These are phyloP conservation scores for Pilasporangium apinafurcum DNA, from an alignment of 352 stramenopile genomes.

Conservation along the genomic window DNA sequence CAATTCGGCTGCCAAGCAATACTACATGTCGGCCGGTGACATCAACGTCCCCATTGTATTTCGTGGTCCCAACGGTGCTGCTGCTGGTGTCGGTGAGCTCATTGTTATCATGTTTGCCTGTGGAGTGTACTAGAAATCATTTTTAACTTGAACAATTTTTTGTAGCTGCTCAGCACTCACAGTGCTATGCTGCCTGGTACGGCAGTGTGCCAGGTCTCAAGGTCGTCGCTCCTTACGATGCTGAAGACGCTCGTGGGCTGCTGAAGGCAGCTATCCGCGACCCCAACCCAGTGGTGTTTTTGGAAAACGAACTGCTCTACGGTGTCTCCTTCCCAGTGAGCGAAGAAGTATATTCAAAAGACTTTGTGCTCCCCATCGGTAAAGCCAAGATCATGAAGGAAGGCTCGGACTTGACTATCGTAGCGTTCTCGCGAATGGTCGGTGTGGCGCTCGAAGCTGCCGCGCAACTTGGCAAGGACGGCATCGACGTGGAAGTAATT, in stretches of 20 bases:
- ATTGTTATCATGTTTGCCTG: conserved; percentile 1
- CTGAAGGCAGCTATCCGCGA: conserved; percentile 99
- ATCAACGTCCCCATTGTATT: conserved; percentile 99
- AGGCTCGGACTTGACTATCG: conserved; percentile 97
- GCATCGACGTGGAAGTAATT: conserved; percentile 96
- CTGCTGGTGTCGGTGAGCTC: conserved; percentile 90
- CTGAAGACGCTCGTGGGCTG: conserved; percentile 97
- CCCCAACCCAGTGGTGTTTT: conserved; percentile 97
- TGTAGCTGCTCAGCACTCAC: conserved; percentile 96
- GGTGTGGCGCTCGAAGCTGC: conserved; percentile 95
- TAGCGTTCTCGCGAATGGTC: conserved; percentile 97
- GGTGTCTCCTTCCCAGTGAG: conserved; percentile 96
- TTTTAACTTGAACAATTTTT: too few species aligned
- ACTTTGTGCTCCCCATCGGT: conserved; percentile 98
- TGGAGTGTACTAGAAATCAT: too few species aligned
- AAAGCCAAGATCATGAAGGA: conserved; percentile 98
- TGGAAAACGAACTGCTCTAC: conserved; percentile 99
- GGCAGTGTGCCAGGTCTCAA: conserved; percentile 96
- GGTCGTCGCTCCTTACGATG: conserved; percentile 95
- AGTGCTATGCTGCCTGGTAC: conserved; percentile 99
- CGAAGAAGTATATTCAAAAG: conserved; percentile 95
- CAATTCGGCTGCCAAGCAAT: conserved; percentile 99
- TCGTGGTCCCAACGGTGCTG: conserved; percentile 97
- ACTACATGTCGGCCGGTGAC: conserved; percentile 99
- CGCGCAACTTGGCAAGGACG: conserved; percentile 90